Percentiles rank a stretch among this genome's conserved stretches.
phyloP scores from a whole-genome alignment of 345 rosid species.

The Hypericum perforatum region DNA sequence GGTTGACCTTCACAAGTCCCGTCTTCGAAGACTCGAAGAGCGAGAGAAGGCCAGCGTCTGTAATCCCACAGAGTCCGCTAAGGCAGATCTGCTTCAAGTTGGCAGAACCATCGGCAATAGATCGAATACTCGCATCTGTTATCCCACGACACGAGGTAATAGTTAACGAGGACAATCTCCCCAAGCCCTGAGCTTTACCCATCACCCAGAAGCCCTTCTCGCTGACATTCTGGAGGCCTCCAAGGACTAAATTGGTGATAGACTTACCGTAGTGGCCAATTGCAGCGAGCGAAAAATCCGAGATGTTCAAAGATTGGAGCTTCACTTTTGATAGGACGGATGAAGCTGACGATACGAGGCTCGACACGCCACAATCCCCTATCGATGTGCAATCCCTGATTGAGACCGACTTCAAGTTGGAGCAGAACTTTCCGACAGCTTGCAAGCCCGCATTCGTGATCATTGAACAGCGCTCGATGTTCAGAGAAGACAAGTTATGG shows the following conservation, averaged over 20 bases:
- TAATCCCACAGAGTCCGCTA: constrained; percentile 43
- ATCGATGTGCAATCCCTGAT: constrained; percentile 63
- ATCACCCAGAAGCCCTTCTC: constrained; percentile 86
- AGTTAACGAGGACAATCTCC: constrained; percentile 34
- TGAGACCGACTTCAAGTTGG: constrained; percentile 38
- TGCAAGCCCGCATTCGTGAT: constrained; percentile 58
- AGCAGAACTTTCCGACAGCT: constrained; percentile 52
- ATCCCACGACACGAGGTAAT: constrained; percentile 51
- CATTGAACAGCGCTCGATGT: constrained; percentile 43
- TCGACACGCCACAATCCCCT: constrained; percentile 62
- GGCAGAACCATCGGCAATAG: constrained; percentile 42
- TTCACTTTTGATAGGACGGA: constrained; percentile 39
- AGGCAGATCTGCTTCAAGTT: constrained; percentile 56
- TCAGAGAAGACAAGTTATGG: constrained; percentile 42
- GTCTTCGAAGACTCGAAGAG: constrained; percentile 41
- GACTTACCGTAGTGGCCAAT: constrained; percentile 67
- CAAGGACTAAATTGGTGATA: constrained; percentile 35
- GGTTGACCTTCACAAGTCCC: constrained; percentile 70
- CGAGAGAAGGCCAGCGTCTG: constrained; percentile 54
- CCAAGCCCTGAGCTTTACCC: constrained; percentile 63
- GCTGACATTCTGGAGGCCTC: constrained; percentile 40
- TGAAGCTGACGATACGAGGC: constrained; percentile 43
- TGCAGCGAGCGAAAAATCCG: constrained; percentile 66
- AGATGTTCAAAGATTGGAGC: constrained; percentile 60
- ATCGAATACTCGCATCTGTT: constrained; percentile 57